Conservation (phyloP, 2,329 filamentous ascomycete species). For the Podosphaera xanthii region DNA sequence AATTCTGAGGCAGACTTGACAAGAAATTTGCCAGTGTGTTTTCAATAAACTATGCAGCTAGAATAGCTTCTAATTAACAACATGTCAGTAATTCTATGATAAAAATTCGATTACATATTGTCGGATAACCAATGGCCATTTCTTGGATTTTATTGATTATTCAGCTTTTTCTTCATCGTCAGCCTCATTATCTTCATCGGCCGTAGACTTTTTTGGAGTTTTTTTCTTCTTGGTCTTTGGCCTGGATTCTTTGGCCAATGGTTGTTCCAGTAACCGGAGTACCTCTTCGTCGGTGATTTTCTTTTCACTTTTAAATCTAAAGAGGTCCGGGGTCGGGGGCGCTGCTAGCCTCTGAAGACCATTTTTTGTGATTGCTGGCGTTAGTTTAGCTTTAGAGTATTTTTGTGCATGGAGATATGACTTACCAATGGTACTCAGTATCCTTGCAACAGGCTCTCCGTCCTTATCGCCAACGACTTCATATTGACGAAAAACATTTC, state of each 20-base stretch:
- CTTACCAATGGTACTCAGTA: conserved; percentile 85
- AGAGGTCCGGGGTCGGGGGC: conserved; percentile 52
- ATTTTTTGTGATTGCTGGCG: conserved; percentile 83
- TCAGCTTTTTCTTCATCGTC: conserved; percentile 19
- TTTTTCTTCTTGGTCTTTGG: conserved; percentile 68
- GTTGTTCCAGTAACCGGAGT: conserved; percentile 80
- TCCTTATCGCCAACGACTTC: conserved; percentile 93
- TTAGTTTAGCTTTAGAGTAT: background rate
- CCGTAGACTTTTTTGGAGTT: conserved; percentile 26
- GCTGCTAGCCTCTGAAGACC: conserved; percentile 69
- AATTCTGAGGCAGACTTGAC: no score
- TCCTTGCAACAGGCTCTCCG: conserved; percentile 56
- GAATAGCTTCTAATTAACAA: no score
- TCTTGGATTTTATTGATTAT: background rate
- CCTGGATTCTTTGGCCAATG: conserved; percentile 65
- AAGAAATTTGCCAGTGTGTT: no score
- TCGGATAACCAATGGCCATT: background rate
- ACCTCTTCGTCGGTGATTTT: conserved; percentile 95
- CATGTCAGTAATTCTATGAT: no score
- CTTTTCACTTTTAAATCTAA: conserved; percentile 82
- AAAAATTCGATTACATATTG: no score
- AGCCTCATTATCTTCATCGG: conserved; percentile 14
- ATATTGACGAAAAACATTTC: conserved; percentile 83
- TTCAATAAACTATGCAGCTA: no score
- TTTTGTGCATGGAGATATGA: conserved; percentile 9